phyloP scores from a whole-genome alignment of 768 basidiomycete species.

The Panaeolus cyanescens region DNA sequence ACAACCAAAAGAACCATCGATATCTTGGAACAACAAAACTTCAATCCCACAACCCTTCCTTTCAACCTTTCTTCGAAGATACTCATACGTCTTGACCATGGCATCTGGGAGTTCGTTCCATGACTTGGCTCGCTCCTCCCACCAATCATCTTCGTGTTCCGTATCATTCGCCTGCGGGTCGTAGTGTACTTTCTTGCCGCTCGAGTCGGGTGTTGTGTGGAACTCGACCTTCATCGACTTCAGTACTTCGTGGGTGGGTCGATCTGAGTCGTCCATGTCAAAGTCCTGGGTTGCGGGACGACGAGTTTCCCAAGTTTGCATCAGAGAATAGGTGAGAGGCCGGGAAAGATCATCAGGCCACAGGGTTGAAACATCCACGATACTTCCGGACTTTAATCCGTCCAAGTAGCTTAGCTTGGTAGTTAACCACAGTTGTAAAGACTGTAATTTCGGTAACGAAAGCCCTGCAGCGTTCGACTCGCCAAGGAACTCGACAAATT shows the following conservation, averaged over 20 bases:
- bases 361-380: not conserved
- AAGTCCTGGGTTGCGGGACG: not conserved
- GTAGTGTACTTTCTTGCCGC: not conserved
- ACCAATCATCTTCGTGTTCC: too few relatives aligned
- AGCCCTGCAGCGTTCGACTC: not conserved
- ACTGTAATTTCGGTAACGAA: not conserved
- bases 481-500: not conserved
- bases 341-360: not conserved
- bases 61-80: not conserved
- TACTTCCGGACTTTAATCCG: too few relatives aligned
- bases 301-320: not conserved
- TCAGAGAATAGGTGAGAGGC: not conserved
- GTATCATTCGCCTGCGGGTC: too few relatives aligned
- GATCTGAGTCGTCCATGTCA: too few relatives aligned
- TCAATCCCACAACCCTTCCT: not conserved
- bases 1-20: not conserved
- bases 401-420: too few relatives aligned
- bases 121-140: too few relatives aligned
- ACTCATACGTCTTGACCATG: not conserved
- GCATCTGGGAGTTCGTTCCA: not conserved
- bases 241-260: not conserved
- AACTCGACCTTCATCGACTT: not conserved
- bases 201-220: not conserved
- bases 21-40: not conserved
- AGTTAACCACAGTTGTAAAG: not conserved